Conservation (phyloP, 805 yeast species). For the Maudiozyma barnettii region DNA sequence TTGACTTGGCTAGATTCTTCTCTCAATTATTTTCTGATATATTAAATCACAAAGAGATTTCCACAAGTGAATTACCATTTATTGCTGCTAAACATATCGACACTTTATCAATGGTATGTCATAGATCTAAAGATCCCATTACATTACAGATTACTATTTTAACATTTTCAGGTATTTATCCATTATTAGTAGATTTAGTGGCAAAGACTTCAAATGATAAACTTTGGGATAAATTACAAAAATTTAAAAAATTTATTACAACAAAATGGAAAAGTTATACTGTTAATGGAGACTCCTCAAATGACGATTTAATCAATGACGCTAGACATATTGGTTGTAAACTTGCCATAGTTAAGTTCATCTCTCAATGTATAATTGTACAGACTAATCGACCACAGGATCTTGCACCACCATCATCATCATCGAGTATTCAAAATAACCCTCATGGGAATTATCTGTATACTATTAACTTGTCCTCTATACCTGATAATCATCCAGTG, state of each 20-base stretch:
- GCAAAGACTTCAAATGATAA: conserved; percentile 33
- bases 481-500: conserved; percentile 56
- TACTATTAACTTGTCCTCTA: conserved; percentile 36
- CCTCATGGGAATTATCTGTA: neutral
- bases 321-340: conserved; percentile 47
- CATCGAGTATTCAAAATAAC: neutral
- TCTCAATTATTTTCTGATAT: conserved; percentile 18
- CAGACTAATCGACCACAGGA: conserved; percentile 31
- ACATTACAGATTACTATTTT: conserved; percentile 33
- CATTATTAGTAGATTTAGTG: conserved; percentile 37
- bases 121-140: conserved; percentile 19
- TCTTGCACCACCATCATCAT: neutral
- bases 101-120: conserved; percentile 17
- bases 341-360: conserved; percentile 64
- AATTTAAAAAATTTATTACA: conserved; percentile 51
- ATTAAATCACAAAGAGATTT: conserved; percentile 16
- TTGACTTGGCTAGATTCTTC: conserved; percentile 17
- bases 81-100: conserved; percentile 23
- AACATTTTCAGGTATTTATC: conserved; percentile 37
- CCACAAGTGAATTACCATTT: conserved; percentile 24
- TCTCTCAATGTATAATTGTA: conserved; percentile 46
- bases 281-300: conserved; percentile 18
- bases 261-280: conserved; percentile 44
- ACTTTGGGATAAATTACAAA: conserved; percentile 47
- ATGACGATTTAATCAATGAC: conserved; percentile 28